phyloP scores from a whole-genome alignment of 441 rosid genomes.

The Populus hybrid region DNA sequence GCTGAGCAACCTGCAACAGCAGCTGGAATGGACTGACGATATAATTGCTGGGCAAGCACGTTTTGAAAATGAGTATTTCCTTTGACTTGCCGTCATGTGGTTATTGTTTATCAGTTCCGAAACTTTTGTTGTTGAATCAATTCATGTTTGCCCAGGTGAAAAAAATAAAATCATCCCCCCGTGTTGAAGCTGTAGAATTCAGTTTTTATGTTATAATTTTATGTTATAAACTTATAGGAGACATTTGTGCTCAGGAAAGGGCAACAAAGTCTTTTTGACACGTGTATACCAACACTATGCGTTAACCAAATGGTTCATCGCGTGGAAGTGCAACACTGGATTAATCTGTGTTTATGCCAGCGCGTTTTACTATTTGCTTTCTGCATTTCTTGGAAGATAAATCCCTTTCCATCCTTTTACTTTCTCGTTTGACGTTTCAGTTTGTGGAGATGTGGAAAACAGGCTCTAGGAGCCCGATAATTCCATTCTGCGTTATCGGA shows the following conservation, averaged over 20 bases:
- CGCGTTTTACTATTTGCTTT: too few relatives aligned
- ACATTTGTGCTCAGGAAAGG: neutral
- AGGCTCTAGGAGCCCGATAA: too few relatives aligned
- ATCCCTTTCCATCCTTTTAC: neutral
- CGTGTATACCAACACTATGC: neutral
- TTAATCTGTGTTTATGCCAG: neutral
- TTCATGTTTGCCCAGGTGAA: neutral
- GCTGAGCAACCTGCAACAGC: slow-evolving; percentile 42
- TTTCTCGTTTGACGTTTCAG: too few relatives aligned
- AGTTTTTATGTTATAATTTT: neutral
- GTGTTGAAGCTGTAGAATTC: neutral
- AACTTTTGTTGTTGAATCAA: neutral
- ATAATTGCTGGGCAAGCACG: slow-evolving; percentile 5
- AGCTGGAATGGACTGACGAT: slow-evolving; percentile 31
- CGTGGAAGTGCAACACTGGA: neutral
- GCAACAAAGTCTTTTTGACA: neutral
- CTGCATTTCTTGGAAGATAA: neutral
- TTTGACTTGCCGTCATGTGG: neutral
- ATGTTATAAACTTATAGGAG: neutral
- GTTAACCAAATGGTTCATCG: neutral
- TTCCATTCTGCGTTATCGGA: too few relatives aligned
- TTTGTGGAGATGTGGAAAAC: too few relatives aligned
- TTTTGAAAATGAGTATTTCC: neutral
- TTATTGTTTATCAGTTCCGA: neutral
- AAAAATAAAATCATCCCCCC: neutral